phyloP scores from a whole-genome alignment of 257 asterid genomes.

The Ophiorrhiza pumila region DNA sequence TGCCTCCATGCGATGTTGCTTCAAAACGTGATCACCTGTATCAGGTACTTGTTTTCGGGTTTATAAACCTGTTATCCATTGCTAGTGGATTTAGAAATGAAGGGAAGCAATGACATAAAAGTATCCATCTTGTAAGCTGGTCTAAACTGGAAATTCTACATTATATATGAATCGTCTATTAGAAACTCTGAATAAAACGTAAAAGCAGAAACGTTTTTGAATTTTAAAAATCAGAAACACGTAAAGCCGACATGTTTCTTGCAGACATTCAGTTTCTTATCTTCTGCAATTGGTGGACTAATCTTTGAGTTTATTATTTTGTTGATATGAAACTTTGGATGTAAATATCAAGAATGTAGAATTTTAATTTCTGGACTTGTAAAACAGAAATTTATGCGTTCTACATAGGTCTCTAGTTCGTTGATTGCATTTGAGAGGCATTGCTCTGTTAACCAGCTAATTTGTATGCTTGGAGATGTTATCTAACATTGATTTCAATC shows the following conservation, averaged over 20 bases:
- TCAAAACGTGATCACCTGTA: constrained; percentile 92
- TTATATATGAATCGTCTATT: background rate
- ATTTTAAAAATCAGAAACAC: background rate
- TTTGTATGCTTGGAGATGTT: background rate
- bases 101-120: background rate
- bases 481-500: background rate
- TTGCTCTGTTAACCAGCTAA: background rate
- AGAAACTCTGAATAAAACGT: background rate
- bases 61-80: background rate
- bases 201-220: background rate
- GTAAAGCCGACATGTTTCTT: background rate
- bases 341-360: background rate
- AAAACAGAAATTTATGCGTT: background rate
- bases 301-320: background rate
- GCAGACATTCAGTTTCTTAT: background rate
- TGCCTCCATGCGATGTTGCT: constrained; percentile 65
- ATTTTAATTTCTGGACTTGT: background rate
- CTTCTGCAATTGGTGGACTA: background rate
- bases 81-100: background rate
- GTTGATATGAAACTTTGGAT: background rate
- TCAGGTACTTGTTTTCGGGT: constrained; percentile 43
- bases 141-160: background rate
- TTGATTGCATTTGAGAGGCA: background rate
- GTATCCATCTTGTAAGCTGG: background rate
- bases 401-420: background rate